Evolutionary conservation across 306 rosid species (phyloP).

Genomic region (Trifolium dubium): DNA sequence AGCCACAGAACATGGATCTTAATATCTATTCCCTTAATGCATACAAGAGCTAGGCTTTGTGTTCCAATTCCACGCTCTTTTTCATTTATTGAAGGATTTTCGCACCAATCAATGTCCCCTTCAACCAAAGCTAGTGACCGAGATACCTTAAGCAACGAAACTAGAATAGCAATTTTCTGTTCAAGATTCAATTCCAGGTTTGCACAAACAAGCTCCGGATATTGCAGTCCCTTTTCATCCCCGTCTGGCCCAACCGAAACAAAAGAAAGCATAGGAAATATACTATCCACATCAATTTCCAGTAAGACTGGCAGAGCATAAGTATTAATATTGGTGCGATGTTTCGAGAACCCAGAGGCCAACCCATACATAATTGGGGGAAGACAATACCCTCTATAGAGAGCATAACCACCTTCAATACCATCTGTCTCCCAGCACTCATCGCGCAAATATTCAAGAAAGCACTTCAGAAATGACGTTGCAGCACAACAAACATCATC

Average conservation of each 20-base stretch:
- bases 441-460: constrained; percentile 86
- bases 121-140: constrained; percentile 92
- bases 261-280: constrained; percentile 86
- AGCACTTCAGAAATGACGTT: constrained; percentile 84
- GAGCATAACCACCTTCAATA: constrained; percentile 81
- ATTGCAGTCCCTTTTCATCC: constrained; percentile 47
- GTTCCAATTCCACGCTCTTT: constrained; percentile 41
- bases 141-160: constrained; percentile 91
- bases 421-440: constrained; percentile 91
- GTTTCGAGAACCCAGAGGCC: constrained; percentile 90
- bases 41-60: constrained; percentile 68
- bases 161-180: constrained; percentile 90
- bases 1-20: constrained; percentile 87
- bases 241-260: constrained; percentile 67
- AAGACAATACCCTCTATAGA: constrained; percentile 75
- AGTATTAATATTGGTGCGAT: constrained; percentile 89
- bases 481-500: constrained; percentile 96
- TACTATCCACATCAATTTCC: constrained; percentile 84
- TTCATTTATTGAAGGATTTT: constrained; percentile 40
- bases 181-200: constrained; percentile 68
- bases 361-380: constrained; percentile 81
- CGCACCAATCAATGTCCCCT: constrained; percentile 87
- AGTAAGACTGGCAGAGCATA: constrained; percentile 84
- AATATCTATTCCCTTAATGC: constrained; percentile 74
- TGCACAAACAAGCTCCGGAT: constrained; percentile 53